Conservation (phyloP, 2,329 filamentous ascomycete genomes). For the Fusarium oxysporum region DNA sequence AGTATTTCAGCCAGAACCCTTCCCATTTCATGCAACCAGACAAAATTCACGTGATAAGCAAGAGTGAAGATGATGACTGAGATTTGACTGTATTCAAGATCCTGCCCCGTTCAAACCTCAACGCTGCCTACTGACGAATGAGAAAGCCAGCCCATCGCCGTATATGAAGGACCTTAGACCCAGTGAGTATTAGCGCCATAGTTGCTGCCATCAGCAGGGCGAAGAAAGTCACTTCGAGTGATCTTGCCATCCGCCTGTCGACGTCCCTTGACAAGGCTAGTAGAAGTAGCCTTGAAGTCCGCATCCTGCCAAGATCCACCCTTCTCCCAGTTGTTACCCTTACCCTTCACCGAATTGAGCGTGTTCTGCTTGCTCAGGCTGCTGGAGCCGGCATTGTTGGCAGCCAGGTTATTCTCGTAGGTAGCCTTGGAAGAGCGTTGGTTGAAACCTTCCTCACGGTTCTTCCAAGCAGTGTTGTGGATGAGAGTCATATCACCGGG, state of each 20-base stretch:
- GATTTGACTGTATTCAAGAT: background rate
- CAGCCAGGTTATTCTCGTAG: background rate
- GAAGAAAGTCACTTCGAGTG: background rate
- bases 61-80: background rate
- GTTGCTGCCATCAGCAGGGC: background rate
- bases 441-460: background rate
- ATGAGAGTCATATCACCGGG: background rate
- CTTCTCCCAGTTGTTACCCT: background rate
- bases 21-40: too few species aligned
- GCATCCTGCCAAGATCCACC: background rate
- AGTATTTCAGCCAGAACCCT: too few species aligned
- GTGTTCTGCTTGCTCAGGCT: background rate
- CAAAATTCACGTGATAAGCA: background rate
- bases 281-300: background rate
- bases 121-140: background rate
- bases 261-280: background rate
- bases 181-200: background rate
- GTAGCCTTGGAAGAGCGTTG: background rate
- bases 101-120: background rate
- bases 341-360: background rate
- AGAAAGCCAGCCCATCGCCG: background rate
- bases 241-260: background rate
- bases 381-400: background rate
- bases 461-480: background rate
- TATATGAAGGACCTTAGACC: background rate